A percentile compares a stretch with the other conserved stretches of the same genome.
phyloP scores from a whole-genome alignment of 2,329 filamentous ascomycete genomes.

The Epichloe hybrida region DNA sequence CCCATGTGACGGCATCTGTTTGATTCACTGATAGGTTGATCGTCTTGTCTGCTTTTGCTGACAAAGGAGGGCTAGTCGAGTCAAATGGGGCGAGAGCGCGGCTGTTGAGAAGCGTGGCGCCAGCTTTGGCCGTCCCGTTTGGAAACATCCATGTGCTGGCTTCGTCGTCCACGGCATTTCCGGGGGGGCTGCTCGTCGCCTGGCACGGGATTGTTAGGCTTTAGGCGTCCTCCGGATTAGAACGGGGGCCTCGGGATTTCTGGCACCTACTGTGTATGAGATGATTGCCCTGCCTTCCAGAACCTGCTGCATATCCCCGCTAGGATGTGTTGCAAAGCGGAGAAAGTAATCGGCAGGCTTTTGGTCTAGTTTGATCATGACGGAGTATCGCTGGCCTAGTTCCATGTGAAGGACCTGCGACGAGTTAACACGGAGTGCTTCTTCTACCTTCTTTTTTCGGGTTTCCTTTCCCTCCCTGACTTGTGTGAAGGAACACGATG shows the following conservation, averaged over 20 bases:
- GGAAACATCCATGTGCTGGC: slow-evolving; percentile 1
- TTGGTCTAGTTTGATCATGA: slow-evolving; percentile 4
- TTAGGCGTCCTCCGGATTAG: too few species aligned
- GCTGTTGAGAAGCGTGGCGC: not conserved
- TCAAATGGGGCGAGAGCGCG: not conserved
- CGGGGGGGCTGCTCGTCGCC: too few species aligned
- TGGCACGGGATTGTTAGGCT: too few species aligned
- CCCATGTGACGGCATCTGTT: slow-evolving; percentile 1
- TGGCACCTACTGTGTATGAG: not conserved
- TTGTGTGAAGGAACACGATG: too few species aligned
- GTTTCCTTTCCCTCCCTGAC: too few species aligned
- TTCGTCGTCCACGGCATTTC: not conserved
- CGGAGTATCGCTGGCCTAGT: slow-evolving; percentile 3
- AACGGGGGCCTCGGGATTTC: too few species aligned
- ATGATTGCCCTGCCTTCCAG: slow-evolving; percentile 1
- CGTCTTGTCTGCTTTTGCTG: not conserved
- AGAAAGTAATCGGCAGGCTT: slow-evolving; percentile 1
- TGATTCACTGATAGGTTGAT: not conserved
- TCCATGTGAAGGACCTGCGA: slow-evolving; percentile 2
- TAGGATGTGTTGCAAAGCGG: slow-evolving; percentile 1
- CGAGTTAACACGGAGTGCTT: too few species aligned
- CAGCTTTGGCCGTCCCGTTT: not conserved
- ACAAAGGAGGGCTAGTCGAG: not conserved
- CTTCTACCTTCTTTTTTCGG: too few species aligned
- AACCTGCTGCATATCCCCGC: slow-evolving; percentile 4